phyloP scores from a whole-genome alignment of 108 stramenopile genomes.

The Nitzschia putrida region DNA sequence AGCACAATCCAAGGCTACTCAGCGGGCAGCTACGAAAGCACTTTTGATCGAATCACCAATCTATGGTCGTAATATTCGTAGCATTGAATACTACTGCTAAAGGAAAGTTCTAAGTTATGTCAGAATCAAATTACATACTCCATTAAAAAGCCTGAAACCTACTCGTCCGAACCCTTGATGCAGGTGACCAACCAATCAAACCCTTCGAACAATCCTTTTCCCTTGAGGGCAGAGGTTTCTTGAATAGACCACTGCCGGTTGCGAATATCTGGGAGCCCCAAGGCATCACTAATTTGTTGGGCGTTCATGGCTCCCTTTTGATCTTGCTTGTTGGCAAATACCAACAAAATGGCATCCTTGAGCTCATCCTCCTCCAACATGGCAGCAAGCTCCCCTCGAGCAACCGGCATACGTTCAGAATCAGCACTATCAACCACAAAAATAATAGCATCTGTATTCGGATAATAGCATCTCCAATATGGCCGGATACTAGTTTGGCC shows the following conservation, averaged over 20 bases:
- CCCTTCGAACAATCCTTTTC: conserved; percentile 98
- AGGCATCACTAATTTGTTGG: conserved; percentile 93
- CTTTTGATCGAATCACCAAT: no score
- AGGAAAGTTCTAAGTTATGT: no score
- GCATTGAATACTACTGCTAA: no score
- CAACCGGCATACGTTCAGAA: conserved; percentile 92
- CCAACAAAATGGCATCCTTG: conserved; percentile 92
- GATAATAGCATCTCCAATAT: conserved; percentile 99
- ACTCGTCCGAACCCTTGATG: conserved; percentile 88
- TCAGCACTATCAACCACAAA: conserved; percentile 99
- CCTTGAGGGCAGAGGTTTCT: conserved; percentile 98
- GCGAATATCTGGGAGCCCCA: conserved; percentile 94
- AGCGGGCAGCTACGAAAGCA: no score
- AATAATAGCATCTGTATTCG: conserved; percentile 99
- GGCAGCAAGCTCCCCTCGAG: conserved; percentile 92
- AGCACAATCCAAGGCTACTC: no score
- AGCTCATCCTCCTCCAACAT: conserved; percentile 99
- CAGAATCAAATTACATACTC: conserved; percentile 20
- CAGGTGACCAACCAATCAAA: conserved; percentile 98
- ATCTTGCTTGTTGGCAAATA: conserved; percentile 99
- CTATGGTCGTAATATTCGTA: no score
- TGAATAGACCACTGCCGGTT: conserved; percentile 99
- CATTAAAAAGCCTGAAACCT: neutral
- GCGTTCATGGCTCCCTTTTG: conserved; percentile 97
- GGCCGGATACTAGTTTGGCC: conserved; percentile 99